Evolutionary conservation across 2,329 filamentous ascomycete genomes (phyloP), one percentile per base, ranked within the genome.

Genomic region (Epichloe hybrida): DNA sequence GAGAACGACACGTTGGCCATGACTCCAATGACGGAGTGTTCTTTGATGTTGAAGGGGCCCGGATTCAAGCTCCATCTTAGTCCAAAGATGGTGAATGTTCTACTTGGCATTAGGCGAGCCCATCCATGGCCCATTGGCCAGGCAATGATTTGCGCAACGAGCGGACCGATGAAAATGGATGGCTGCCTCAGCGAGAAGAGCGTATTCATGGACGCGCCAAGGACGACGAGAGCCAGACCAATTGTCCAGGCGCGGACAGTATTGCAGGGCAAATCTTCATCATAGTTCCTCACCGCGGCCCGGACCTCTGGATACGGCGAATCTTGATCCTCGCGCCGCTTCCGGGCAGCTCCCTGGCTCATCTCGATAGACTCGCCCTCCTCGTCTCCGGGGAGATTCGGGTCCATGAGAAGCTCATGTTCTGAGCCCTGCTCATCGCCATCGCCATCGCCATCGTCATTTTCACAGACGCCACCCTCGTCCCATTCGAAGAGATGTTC

Each of bases 1-100:
- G 70, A 81, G 56, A 86, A 85, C 5, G 82, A 81, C 5, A 86
- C 81, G 60, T 84, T 80, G 15, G 85, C 83, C 79, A 84, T 84
- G 56, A 84, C 77, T 17, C 81, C 77, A 51, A 86, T 83, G 53
- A 86, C 75, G 41, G 79, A 68, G 61, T 85, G 82, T 60, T 86
- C 82, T 63, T 86, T 86, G 62, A 83, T 73, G 59, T 83, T 86
- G 65, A 86, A 86, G 1, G 81, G 81, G 0, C 80, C 80, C 0
- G 81, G 80, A 51, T 84, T 85, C n/a, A 84, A 65, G 21, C 71
- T 73, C 72, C 75, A 81, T 20, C 59, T 66, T 5, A 72, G 51
- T 9, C 80, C 80, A 55, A 81, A 75, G 0, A 72, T 74, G 20
- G 59, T 70, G 50, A 80, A 73, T 37, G 69, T 65, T 53, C 63